Evolutionary conservation across 2,329 filamentous ascomycete species (phyloP).

Genomic region (Eutypa lata): DNA sequence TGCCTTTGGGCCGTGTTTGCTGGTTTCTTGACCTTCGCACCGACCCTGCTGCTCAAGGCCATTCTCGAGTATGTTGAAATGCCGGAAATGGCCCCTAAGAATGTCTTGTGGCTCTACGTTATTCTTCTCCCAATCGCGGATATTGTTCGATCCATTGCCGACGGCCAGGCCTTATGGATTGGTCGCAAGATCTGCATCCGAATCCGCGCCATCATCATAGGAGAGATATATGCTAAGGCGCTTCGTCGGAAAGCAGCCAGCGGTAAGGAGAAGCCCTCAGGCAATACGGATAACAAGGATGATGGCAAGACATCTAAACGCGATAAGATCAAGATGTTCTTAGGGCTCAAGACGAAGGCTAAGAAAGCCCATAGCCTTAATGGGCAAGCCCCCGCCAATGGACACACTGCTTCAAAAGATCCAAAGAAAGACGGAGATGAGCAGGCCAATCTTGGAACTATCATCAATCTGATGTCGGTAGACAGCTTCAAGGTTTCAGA

Average conservation of each 20-base stretch:
- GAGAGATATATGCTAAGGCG: constrained; percentile 95
- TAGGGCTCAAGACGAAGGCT: constrained; percentile 60
- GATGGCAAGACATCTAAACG: constrained; percentile 35
- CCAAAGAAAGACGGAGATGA: constrained; percentile 49
- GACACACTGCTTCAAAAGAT: constrained; percentile 27
- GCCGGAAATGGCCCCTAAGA: constrained; percentile 69
- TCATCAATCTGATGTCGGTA: constrained; percentile 99
- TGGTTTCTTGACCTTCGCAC: constrained; percentile 83
- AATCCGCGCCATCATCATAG: constrained; percentile 89
- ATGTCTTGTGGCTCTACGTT: constrained; percentile 94
- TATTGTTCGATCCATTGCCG: constrained; percentile 74
- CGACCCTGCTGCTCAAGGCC: constrained; percentile 83
- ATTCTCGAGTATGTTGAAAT: constrained; percentile 94
- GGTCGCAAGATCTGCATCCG: constrained; percentile 93
- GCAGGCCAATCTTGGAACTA: constrained; percentile 92
- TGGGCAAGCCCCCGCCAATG: constrained; percentile 35
- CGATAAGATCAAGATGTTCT: constrained; percentile 50
- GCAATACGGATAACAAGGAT: constrained; percentile 47
- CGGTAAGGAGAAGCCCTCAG: constrained; percentile 69
- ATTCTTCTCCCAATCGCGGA: constrained; percentile 84
- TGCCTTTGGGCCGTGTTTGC: constrained; percentile 75
- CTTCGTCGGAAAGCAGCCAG: constrained; percentile 86
- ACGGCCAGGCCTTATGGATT: constrained; percentile 87
- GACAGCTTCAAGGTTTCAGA: constrained; percentile 99
- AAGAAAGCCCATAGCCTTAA: constrained; percentile 32